Conservation (phyloP, 441 rosid species). For the Croton laevigatus region DNA sequence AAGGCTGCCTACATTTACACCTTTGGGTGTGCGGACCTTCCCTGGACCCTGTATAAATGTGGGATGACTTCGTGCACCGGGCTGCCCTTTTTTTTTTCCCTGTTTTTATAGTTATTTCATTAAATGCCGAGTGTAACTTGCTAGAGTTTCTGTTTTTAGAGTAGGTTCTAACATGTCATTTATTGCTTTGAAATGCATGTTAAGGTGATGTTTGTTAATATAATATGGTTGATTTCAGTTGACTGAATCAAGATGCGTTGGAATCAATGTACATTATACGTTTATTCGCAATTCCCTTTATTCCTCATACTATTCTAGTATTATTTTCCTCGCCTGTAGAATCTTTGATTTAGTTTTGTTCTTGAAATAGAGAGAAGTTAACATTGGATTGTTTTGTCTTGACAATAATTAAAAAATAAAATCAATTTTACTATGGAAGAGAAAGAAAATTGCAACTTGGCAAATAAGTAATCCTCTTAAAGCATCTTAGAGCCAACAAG, state of each 20-base stretch:
- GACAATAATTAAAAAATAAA: background rate
- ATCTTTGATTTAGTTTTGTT: background rate
- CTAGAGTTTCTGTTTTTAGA: background rate
- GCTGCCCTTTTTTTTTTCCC: too few relatives aligned
- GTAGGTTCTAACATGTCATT: background rate
- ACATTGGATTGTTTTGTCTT: background rate
- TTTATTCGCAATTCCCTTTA: background rate
- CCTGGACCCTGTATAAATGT: too few relatives aligned
- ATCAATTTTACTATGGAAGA: background rate
- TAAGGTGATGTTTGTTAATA: background rate
- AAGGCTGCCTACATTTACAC: too few relatives aligned
- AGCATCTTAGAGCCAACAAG: background rate
- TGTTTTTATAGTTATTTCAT: background rate
- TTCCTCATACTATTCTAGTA: too few relatives aligned
- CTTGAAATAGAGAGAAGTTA: background rate
- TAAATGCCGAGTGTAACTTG: conserved; percentile 11
- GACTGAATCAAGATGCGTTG: background rate
- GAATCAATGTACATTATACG: too few relatives aligned
- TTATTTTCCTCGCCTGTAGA: background rate
- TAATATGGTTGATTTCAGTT: background rate
- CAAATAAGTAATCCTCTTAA: background rate
- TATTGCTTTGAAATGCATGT: conserved; percentile 7
- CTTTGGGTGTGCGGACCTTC: too few relatives aligned
- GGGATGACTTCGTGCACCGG: too few relatives aligned
- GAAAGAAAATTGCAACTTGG: background rate